Evolutionary conservation across 257 asterid genomes (phyloP).

Genomic region (Solanum pinnatisectum): DNA sequence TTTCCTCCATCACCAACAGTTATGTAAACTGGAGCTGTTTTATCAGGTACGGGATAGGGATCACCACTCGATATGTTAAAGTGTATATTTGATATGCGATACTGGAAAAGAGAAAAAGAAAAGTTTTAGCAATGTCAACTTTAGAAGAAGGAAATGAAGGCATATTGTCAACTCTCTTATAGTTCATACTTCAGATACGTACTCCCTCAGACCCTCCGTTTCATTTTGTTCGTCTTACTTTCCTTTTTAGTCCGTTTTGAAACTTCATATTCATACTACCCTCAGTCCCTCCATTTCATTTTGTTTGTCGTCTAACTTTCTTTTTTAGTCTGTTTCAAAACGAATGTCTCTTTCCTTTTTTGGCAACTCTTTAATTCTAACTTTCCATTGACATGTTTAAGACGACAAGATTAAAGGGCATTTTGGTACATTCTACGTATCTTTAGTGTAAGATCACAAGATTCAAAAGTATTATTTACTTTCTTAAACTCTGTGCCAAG

Average conservation of each 20-base stretch:
- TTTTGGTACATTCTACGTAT: background rate
- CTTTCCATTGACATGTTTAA: background rate
- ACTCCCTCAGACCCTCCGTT: background rate
- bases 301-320: background rate
- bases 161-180: background rate
- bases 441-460: background rate
- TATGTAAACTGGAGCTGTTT: conserved; percentile 87
- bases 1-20: conserved; percentile 99
- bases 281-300: background rate
- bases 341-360: background rate
- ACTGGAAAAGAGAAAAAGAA: conserved; percentile 30
- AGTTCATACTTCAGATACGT: background rate
- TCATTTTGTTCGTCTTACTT: background rate
- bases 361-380: background rate
- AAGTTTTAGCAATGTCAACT: background rate
- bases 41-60: conserved; percentile 55
- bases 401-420: background rate
- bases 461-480: background rate
- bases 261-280: background rate
- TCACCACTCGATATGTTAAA: conserved; percentile 38
- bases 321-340: background rate
- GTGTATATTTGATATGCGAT: conserved; percentile 73
- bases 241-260: background rate
- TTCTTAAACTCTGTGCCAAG: background rate
- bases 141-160: background rate